Base-by-base conservation (phyloP, 75 land plant species). In the Pinus taeda region DNA sequence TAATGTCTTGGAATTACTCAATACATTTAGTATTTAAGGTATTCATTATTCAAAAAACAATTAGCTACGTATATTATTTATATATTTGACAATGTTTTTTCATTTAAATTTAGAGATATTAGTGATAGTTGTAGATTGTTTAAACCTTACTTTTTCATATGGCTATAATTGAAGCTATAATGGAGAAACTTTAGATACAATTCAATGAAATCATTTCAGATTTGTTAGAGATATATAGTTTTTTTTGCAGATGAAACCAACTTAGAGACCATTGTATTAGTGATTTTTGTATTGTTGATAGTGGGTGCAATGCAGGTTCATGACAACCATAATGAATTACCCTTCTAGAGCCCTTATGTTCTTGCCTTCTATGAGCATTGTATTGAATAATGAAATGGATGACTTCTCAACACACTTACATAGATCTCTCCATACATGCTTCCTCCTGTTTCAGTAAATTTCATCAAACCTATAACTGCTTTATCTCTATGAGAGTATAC, bases 311-410 rank as follows among this genome's bases (percentile, higher is more conserved):
- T 80, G 99, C 91, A 1, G 83, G 39, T 89, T 97, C 3, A 76
- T 96, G 93, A 96, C 95, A n/a, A 85, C 90, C 22, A 96, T 96
- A 4, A 86, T 96, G n/a, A 96, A 96, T 67, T 83, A 59, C 49
- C 55, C 55, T 3, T 96, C 92, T 83, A 97, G 97, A 57, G 87
- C 93, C 3, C 78, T 76, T 17, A 61, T 96, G 3, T 88, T 93
- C 39, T 96, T 93, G 11, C 91, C 90, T 87, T 87, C 95, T 3
- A 96, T 97, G 4, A 97, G 99, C 4, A 89, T 96, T 57, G 76
- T 96, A 29, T 82, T 96, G 61, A 96, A 96, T 80, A 92, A 96
- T 75, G 97, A 96, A 83, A 93, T 96, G 99, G 93, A 81, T 75
- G 99, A 96, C 75, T 96, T 96, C 85, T 90, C 99, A n/a, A n/a